Evolutionary conservation across 768 basidiomycete genomes (phyloP).

Genomic region (Leccinum longicurvipes): DNA sequence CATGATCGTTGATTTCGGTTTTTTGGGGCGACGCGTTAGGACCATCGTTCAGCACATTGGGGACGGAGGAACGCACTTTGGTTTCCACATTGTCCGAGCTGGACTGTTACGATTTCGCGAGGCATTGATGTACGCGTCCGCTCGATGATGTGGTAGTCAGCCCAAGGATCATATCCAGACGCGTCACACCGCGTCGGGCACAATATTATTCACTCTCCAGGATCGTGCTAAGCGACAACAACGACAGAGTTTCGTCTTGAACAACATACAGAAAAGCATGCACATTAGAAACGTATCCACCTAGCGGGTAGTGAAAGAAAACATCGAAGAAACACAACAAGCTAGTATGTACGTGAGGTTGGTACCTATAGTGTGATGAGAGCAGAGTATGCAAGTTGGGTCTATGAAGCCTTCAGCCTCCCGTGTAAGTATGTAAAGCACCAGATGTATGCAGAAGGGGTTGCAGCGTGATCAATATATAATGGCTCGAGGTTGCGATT

Average conservation of each 20-base stretch:
- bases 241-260: background rate
- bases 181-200: constrained; percentile 2
- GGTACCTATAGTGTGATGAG: constrained; percentile 16
- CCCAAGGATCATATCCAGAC: constrained; percentile 3
- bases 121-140: constrained; percentile 48
- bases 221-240: background rate
- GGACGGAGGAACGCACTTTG: constrained; percentile 56
- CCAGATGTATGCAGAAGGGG: constrained; percentile 13
- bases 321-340: constrained; percentile 20
- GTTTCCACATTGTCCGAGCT: constrained; percentile 91
- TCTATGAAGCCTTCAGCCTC: constrained; percentile 36
- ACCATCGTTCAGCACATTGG: background rate
- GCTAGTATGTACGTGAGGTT: constrained; percentile 19
- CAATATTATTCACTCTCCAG: too few species aligned
- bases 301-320: constrained; percentile 1
- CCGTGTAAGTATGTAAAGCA: constrained; percentile 27
- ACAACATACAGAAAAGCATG: constrained; percentile 14
- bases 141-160: constrained; percentile 2
- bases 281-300: constrained; percentile 21
- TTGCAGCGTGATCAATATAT: constrained; percentile 11
- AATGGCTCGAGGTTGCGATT: constrained; percentile 1
- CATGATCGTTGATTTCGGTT: background rate
- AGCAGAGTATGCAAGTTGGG: constrained; percentile 17
- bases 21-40: constrained; percentile 1
- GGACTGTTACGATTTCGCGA: constrained; percentile 79